Evolutionary conservation across 2,329 filamentous ascomycete genomes (phyloP).

Genomic region (Pseudodiploospora longispora): DNA sequence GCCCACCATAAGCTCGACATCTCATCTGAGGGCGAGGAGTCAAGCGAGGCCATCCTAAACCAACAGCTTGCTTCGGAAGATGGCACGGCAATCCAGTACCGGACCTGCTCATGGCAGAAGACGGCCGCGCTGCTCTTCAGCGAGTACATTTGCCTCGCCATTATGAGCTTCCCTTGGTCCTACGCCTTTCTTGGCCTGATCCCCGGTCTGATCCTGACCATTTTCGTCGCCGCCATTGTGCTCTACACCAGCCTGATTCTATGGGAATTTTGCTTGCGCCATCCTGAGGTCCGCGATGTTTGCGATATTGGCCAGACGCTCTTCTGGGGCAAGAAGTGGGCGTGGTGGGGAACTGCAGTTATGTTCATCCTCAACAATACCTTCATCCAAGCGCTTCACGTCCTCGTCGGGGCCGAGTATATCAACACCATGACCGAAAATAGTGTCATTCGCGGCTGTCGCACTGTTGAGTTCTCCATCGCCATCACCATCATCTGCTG

Average conservation of each 20-base stretch:
- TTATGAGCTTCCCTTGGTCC: slow-evolving; percentile 94
- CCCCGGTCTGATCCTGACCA: slow-evolving; percentile 73
- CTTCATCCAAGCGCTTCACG: slow-evolving; percentile 77
- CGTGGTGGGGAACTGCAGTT: slow-evolving; percentile 60
- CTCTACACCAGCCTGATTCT: slow-evolving; percentile 60
- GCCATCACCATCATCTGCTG: slow-evolving; percentile 70
- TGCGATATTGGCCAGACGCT: slow-evolving; percentile 95
- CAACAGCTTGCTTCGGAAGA: slow-evolving; percentile 71
- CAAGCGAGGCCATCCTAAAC: slow-evolving; percentile 40
- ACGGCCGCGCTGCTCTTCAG: slow-evolving; percentile 86
- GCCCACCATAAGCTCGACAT: slow-evolving; percentile 23
- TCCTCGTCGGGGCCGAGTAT: slow-evolving; percentile 77
- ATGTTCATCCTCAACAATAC: slow-evolving; percentile 96
- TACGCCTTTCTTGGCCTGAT: slow-evolving; percentile 83
- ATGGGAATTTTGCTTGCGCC: slow-evolving; percentile 84
- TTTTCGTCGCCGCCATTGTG: slow-evolving; percentile 68
- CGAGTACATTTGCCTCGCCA: slow-evolving; percentile 85
- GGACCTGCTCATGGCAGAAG: slow-evolving; percentile 93
- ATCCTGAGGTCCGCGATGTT: slow-evolving; percentile 85
- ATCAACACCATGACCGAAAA: slow-evolving; percentile 78
- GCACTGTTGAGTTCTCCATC: slow-evolving; percentile 72
- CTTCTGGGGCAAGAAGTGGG: slow-evolving; percentile 75
- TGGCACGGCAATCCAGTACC: slow-evolving; percentile 76
- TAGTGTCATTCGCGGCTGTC: slow-evolving; percentile 53
- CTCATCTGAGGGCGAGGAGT: slow-evolving; percentile 36